These are phyloP conservation scores for Boechera stricta DNA, from an alignment of 345 rosid genomes.

Conservation along the genomic window DNA sequence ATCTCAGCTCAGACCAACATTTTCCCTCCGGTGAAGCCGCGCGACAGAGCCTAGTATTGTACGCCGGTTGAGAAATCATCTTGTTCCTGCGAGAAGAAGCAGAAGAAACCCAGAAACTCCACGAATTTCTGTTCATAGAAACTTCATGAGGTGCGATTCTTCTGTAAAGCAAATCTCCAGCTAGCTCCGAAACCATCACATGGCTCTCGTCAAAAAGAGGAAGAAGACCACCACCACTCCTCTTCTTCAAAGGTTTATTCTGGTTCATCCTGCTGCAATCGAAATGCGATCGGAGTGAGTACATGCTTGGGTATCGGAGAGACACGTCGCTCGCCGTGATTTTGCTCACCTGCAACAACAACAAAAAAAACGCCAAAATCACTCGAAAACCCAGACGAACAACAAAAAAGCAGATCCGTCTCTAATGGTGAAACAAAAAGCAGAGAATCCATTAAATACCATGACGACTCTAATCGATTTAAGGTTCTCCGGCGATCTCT, in stretches of 20 bases:
- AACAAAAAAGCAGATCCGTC: background rate
- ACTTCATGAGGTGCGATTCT: slow-evolving; percentile 64
- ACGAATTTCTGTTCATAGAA: slow-evolving; percentile 47
- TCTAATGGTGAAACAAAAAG: background rate
- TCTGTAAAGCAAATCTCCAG: slow-evolving; percentile 66
- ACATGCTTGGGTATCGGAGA: slow-evolving; percentile 71
- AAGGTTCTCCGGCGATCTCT: slow-evolving; percentile 63
- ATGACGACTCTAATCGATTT: slow-evolving; percentile 63
- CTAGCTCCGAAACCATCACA: slow-evolving; percentile 55
- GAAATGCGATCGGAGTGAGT: slow-evolving; percentile 62
- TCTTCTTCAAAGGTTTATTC: slow-evolving; percentile 39
- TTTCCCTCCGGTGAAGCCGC: slow-evolving; percentile 47
- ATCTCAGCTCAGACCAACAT: slow-evolving; percentile 59
- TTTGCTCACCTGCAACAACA: slow-evolving; percentile 63
- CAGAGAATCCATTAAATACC: slow-evolving; percentile 51
- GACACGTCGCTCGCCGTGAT: slow-evolving; percentile 60
- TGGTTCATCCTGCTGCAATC: slow-evolving; percentile 32
- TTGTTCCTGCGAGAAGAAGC: slow-evolving; percentile 41
- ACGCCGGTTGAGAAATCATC: slow-evolving; percentile 31
- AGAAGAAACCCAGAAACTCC: slow-evolving; percentile 73
- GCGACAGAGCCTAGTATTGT: slow-evolving; percentile 28
- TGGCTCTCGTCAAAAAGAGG: slow-evolving; percentile 80
- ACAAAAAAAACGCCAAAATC: background rate
- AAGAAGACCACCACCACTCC: slow-evolving; percentile 47
- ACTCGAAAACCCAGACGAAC: background rate